phyloP scores from a whole-genome alignment of 768 basidiomycete genomes.

The Amanita muscaria region DNA sequence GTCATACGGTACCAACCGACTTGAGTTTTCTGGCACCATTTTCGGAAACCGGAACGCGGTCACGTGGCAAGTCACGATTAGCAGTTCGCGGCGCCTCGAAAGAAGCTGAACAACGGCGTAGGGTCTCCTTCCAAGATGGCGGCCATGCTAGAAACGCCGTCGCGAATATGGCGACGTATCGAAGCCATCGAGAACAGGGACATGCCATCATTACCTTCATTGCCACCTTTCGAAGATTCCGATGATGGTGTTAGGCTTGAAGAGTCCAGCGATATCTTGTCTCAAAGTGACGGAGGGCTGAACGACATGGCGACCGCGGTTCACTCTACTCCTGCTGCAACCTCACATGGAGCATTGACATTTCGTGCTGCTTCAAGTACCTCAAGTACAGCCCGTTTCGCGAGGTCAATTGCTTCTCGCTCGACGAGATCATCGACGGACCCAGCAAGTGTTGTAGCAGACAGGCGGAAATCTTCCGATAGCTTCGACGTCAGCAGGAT shows the following conservation, averaged over 20 bases:
- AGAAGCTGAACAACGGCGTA: neutral
- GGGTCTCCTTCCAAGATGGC: constrained; percentile 26
- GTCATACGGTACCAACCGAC: too few species aligned
- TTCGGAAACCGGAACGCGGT: too few species aligned
- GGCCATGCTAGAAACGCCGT: constrained; percentile 68
- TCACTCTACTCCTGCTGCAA: constrained; percentile 56
- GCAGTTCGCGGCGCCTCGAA: neutral
- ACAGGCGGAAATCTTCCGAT: constrained; percentile 26
- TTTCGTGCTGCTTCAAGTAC: constrained; percentile 38
- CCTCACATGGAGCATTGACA: constrained; percentile 37
- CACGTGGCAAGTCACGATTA: neutral
- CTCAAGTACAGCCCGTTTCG: constrained; percentile 41
- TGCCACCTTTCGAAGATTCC: constrained; percentile 66
- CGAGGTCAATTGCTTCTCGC: constrained; percentile 39
- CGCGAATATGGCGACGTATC: constrained; percentile 77
- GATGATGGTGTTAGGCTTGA: constrained; percentile 16
- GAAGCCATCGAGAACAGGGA: constrained; percentile 63
- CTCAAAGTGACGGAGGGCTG: constrained; percentile 28
- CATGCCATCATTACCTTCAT: constrained; percentile 75
- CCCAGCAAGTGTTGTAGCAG: constrained; percentile 15
- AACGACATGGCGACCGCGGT: constrained; percentile 40
- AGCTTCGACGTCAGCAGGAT: constrained; percentile 58
- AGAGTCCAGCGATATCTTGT: constrained; percentile 2
- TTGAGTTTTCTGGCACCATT: too few species aligned
- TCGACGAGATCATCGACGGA: constrained; percentile 41